Percentiles rank a stretch among this genome's conserved stretches.
Conservation (phyloP, 345 rosid species). For the Populus tremula region DNA sequence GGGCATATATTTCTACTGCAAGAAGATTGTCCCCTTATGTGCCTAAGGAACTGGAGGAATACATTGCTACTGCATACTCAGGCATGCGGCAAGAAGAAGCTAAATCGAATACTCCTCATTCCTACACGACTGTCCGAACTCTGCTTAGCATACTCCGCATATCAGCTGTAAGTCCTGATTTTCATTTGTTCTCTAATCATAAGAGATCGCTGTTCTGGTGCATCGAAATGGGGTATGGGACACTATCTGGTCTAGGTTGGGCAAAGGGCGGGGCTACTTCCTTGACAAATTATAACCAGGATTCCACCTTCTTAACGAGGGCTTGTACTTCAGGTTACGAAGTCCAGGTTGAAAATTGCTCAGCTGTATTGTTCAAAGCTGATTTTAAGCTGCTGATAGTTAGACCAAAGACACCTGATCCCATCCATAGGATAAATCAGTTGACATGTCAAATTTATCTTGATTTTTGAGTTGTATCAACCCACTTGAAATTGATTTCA, state of each 20-base stretch:
- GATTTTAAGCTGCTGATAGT: neutral
- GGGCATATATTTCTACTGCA: slow-evolving; percentile 94
- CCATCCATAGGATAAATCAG: neutral
- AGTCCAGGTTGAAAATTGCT: neutral
- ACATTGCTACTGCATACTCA: slow-evolving; percentile 86
- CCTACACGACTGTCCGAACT: slow-evolving; percentile 91
- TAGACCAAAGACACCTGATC: neutral
- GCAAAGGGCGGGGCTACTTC: neutral
- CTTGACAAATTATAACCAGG: neutral
- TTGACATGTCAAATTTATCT: neutral
- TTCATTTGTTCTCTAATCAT: neutral
- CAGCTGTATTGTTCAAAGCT: neutral
- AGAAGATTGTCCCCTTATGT: slow-evolving; percentile 78
- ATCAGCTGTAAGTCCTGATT: slow-evolving; percentile 70
- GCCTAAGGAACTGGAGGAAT: slow-evolving; percentile 88
- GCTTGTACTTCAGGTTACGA: neutral
- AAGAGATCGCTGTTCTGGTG: neutral
- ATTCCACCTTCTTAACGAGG: neutral
- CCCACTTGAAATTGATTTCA: slow-evolving; percentile 3
- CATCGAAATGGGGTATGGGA: neutral
- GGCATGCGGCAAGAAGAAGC: slow-evolving; percentile 97
- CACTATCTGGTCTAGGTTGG: slow-evolving; percentile 2
- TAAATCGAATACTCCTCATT: slow-evolving; percentile 78
- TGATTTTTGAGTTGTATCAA: neutral
- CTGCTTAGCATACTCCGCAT: slow-evolving; percentile 90